Percentiles rank a stretch among this genome's conserved stretches.
Evolutionary conservation across 768 basidiomycete genomes (phyloP).

Genomic region (Podaxis sp.): DNA sequence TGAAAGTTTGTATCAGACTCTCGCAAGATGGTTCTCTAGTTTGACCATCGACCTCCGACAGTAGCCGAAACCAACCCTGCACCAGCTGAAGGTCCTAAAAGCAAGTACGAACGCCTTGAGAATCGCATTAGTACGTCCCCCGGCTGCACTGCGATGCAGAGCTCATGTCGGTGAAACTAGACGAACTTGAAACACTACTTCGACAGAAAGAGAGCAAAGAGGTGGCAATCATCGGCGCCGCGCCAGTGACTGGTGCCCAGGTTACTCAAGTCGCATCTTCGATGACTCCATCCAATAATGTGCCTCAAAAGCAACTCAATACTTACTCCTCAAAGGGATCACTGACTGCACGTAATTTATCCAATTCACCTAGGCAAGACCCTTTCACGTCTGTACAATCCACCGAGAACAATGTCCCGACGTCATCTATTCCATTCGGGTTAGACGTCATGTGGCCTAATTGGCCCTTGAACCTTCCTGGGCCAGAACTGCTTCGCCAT

Average conservation of each 20-base stretch:
- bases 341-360: conserved; percentile 20
- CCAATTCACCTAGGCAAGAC: conserved; percentile 25
- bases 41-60: conserved; percentile 20
- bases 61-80: conserved; percentile 37
- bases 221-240: not conserved
- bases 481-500: conserved; percentile 60
- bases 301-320: conserved; percentile 4
- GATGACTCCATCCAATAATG: not conserved
- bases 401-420: conserved; percentile 13
- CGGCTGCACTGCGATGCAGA: not conserved
- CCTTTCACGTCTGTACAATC: conserved; percentile 14
- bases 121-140: conserved; percentile 58
- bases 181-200: conserved; percentile 66
- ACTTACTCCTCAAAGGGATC: conserved; percentile 6
- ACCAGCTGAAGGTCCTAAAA: conserved; percentile 52
- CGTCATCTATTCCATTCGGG: conserved; percentile 22
- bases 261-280: not conserved
- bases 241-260: not conserved
- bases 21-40: not conserved
- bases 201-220: conserved; percentile 47
- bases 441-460: conserved; percentile 47
- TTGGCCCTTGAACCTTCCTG: conserved; percentile 66
- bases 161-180: conserved; percentile 29
- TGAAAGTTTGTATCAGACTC: conserved; percentile 33
- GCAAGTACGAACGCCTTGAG: conserved; percentile 62